phyloP scores from a whole-genome alignment of 202 grass and related monocot species.

The Musa balbisiana region DNA sequence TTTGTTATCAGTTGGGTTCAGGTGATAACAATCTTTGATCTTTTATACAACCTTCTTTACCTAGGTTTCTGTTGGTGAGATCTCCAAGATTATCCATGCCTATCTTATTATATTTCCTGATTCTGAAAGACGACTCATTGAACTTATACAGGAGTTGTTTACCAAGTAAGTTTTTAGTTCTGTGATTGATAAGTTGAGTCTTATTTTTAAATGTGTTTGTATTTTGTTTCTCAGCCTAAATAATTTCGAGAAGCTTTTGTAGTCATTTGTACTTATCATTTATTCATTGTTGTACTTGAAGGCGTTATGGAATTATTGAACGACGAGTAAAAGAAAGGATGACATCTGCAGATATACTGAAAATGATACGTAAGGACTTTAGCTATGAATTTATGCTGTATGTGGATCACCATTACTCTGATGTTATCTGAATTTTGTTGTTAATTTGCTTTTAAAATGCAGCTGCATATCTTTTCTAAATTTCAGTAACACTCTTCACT shows the following conservation, averaged over 20 bases:
- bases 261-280: not conserved
- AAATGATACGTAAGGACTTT: slow-evolving; percentile 72
- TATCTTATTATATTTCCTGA: slow-evolving; percentile 99
- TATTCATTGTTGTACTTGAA: slow-evolving; percentile 41
- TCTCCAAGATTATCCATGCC: slow-evolving; percentile 85
- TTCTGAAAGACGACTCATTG: slow-evolving; percentile 80
- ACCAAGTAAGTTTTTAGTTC: slow-evolving; percentile 54
- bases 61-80: slow-evolving; percentile 75
- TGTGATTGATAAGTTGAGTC: not conserved
- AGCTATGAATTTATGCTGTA: slow-evolving; percentile 18
- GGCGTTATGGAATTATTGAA: slow-evolving; percentile 67
- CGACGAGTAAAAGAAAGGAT: slow-evolving; percentile 69
- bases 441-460: slow-evolving; percentile 1
- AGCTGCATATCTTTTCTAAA: too few species aligned
- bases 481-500: not conserved
- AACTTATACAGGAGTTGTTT: slow-evolving; percentile 90
- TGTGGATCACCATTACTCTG: not conserved
- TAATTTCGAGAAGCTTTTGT: not conserved
- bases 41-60: slow-evolving; percentile 1
- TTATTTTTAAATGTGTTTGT: not conserved
- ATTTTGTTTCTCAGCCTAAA: not conserved
- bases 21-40: slow-evolving; percentile 21
- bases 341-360: slow-evolving; percentile 59
- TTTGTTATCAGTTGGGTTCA: not conserved
- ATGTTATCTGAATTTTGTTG: not conserved